Conservation (phyloP, 2,329 filamentous ascomycete species). For the Colletotrichum gigasporum region DNA sequence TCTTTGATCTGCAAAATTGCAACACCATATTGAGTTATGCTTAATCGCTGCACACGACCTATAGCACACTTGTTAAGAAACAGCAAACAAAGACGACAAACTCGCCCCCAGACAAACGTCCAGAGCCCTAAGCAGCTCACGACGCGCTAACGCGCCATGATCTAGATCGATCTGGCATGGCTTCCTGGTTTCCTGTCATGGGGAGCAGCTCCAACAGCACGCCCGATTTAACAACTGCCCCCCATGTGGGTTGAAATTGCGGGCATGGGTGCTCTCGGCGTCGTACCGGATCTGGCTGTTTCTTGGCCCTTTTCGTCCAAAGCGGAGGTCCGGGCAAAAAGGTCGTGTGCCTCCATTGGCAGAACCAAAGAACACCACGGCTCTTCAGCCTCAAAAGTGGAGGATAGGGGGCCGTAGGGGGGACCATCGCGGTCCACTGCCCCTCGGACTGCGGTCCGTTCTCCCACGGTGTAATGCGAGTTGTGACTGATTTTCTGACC, state of each 20-base stretch:
- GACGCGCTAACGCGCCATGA: no score
- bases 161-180: background rate
- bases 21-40: constrained; percentile 1
- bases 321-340: background rate
- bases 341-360: background rate
- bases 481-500: background rate
- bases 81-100: background rate
- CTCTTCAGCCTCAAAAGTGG: constrained; percentile 13
- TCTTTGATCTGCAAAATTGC: background rate
- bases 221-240: background rate
- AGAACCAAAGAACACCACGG: background rate
- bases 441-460: background rate
- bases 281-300: background rate
- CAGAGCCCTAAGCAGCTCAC: background rate
- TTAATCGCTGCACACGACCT: background rate
- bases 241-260: background rate
- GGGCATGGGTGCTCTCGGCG: background rate
- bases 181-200: no score
- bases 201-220: background rate
- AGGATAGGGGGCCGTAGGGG: background rate
- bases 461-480: background rate
- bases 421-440: background rate
- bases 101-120: background rate
- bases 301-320: background rate
- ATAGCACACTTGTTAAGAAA: background rate